These are phyloP conservation scores for Adiantum capillusveneris DNA, from an alignment of 75 land plant genomes.

Conservation along the genomic window DNA sequence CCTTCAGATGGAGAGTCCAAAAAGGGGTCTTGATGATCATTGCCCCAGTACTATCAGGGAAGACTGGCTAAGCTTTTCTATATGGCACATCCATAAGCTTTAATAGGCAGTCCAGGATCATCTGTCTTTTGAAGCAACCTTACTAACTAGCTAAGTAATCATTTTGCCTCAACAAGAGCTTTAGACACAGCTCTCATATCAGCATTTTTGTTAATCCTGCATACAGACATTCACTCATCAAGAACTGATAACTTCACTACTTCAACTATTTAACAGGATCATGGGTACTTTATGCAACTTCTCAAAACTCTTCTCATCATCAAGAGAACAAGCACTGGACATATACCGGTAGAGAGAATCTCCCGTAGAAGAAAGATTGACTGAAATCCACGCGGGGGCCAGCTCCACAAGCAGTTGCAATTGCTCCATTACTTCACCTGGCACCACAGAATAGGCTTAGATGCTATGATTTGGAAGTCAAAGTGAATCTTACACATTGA, in stretches of 20 bases:
- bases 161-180: not conserved
- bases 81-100: too few species aligned
- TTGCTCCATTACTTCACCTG: conserved; percentile 79
- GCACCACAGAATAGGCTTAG: not conserved
- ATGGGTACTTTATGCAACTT: too few species aligned
- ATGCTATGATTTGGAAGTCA: not conserved
- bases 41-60: too few species aligned
- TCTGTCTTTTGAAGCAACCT: too few species aligned
- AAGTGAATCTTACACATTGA: not conserved
- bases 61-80: too few species aligned
- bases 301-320: too few species aligned
- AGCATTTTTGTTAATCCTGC: conserved; percentile 6
- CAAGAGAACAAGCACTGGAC: not conserved
- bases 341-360: conserved; percentile 54
- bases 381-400: conserved; percentile 71
- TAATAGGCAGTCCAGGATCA: too few species aligned
- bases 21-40: too few species aligned
- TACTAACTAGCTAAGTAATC: too few species aligned
- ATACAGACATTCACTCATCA: not conserved
- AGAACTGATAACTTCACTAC: not conserved
- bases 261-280: not conserved
- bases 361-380: conserved; percentile 36
- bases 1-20: too few species aligned
- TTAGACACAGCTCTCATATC: conserved; percentile 4
- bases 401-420: conserved; percentile 47